Evolutionary conservation across 169 alveolate genomes (phyloP).

Genomic region (Babesia bigemina): DNA sequence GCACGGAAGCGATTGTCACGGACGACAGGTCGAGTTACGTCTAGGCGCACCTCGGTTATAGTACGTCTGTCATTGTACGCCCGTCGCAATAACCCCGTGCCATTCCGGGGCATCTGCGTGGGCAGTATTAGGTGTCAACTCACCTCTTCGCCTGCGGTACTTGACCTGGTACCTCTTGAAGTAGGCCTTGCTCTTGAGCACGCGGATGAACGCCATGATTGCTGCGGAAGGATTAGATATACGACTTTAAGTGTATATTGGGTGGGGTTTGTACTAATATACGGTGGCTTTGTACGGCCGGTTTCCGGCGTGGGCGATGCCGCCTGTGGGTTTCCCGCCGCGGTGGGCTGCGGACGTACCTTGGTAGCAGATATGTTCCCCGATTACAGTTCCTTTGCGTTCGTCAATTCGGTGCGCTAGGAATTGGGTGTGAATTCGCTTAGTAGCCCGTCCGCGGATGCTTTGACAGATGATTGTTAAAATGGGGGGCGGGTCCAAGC

Average conservation of each 20-base stretch:
- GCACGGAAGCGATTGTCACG: conserved; percentile 41
- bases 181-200: conserved; percentile 97
- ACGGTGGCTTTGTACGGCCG: not conserved
- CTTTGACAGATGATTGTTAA: not conserved
- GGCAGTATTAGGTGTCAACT: conserved; percentile 22
- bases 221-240: conserved; percentile 7
- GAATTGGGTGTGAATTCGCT: not conserved
- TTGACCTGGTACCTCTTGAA: conserved; percentile 98
- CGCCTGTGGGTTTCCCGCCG: not conserved
- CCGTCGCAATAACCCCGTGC: conserved; percentile 25
- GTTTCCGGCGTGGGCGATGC: not conserved
- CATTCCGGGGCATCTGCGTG: conserved; percentile 4
- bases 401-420: conserved; percentile 11
- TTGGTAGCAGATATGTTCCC: conserved; percentile 2
- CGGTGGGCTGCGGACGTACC: conserved; percentile 10
- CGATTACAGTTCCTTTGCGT: conserved; percentile 16
- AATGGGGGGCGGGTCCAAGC: conserved; percentile 44
- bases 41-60: conserved; percentile 34
- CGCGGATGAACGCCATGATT: conserved; percentile 96
- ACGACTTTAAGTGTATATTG: not conserved
- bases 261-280: not conserved
- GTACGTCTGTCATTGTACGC: conserved; percentile 46
- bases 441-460: not conserved
- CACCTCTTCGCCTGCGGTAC: conserved; percentile 98
- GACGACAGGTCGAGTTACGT: conserved; percentile 72